phyloP scores from a whole-genome alignment of 164 flowering plant genomes.

The Euptelea pleiosperma region DNA sequence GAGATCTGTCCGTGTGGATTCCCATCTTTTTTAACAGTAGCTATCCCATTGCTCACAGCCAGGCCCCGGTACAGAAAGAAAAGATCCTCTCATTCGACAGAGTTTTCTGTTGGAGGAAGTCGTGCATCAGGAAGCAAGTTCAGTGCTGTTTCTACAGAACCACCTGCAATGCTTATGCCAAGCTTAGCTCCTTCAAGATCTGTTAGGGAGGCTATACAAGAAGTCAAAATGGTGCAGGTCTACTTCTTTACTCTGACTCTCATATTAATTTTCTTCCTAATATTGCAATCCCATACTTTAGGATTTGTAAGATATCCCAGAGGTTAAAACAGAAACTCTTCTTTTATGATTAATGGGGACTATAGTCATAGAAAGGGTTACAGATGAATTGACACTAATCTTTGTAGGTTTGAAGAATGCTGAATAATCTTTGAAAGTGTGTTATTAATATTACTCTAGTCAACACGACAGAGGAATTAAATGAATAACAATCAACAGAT shows the following conservation, averaged over 20 bases:
- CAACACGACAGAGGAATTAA: no score
- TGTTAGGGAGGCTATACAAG: conserved; percentile 77
- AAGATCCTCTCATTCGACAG: conserved; percentile 39
- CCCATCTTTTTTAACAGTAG: conserved; percentile 13
- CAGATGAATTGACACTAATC: no score
- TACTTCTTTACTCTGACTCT: conserved; percentile 5
- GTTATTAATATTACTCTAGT: no score
- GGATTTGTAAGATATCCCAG: neutral
- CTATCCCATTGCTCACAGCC: conserved; percentile 34
- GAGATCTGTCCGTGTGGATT: neutral
- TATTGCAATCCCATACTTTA: neutral
- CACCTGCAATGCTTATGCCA: conserved; percentile 71
- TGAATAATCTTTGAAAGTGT: no score
- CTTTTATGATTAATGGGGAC: neutral
- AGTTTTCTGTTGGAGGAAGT: conserved; percentile 42
- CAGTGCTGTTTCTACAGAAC: conserved; percentile 28
- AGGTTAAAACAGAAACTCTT: neutral
- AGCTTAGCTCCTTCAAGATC: conserved; percentile 68
- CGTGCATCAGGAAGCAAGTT: conserved; percentile 26
- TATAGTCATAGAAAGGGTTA: neutral
- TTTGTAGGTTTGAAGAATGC: no score
- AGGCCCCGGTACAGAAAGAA: conserved; percentile 78
- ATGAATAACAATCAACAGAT: no score
- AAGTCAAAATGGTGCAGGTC: conserved; percentile 94
- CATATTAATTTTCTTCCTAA: neutral